Evolutionary conservation across 108 stramenopile genomes (phyloP), one percentile per base, ranked within the genome.

Genomic region (Pseudonitzschia delicatissima): DNA sequence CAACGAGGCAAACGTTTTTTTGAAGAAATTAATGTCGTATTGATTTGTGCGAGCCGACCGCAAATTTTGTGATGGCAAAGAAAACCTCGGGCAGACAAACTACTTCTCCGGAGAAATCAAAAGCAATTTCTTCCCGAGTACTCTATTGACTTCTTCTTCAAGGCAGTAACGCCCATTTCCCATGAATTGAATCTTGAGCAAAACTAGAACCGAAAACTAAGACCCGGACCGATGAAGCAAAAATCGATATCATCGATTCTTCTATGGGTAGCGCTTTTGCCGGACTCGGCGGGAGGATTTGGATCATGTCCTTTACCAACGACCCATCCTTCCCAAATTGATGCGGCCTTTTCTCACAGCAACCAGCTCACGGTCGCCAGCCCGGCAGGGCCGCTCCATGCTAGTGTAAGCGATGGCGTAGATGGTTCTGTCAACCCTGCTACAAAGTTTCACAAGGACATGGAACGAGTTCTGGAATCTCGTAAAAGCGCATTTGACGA

Each of bases 361-460:
- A 55, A 29, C 27, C 15, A 31, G 31, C 53, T 11, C 15, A 55
- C 53, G 13, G 53, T 33, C 31, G 32, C 31, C 26, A 7, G 26
- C 15, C 12, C 18, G 53, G n/a, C 32, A 33, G 27, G 12, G n/a
- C 11, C 31, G 4, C 26, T 55, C 31, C 29, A 55, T 33, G 53
- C 12, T n/a, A 18, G n/a, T 28, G 17, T 55, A 23, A 33, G 18
- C 23, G n/a, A 86, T 68, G 21, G 76, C 78, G 66, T 81, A 82
- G 49, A 82, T 68, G 26, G 49, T 12, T 44, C 60, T 64, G 20
- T 42, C 4, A 59, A 74, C 45, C 59, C 66, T 32, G 53, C 73
- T 12, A 20, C 35, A 4, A 48, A 67, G 21, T 77, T 77, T 62
- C 76, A 77, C 55, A 39, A 32, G 15, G 76, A 77, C 37, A 70